Percentiles rank a stretch among this genome's conserved stretches.
Evolutionary conservation across 371 early-diverging fungal genomes (phyloP).

Genomic region (Mucor plumbeus): DNA sequence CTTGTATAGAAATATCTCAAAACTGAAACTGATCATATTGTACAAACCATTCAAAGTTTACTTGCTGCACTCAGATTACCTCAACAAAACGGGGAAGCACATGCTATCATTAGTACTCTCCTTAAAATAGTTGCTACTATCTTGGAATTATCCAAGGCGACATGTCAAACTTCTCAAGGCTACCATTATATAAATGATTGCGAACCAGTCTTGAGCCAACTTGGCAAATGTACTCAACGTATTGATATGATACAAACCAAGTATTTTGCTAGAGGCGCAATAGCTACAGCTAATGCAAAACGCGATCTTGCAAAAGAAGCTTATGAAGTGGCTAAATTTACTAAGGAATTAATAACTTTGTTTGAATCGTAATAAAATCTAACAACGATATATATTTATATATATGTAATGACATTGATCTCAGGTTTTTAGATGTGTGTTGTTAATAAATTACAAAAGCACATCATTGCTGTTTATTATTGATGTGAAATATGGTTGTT

Average conservation of each 20-base stretch:
- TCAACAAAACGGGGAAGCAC: constrained; percentile 68
- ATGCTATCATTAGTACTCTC: constrained; percentile 69
- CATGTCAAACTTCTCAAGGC: constrained; percentile 45
- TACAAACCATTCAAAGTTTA: constrained; percentile 85
- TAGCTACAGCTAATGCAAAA: constrained; percentile 70
- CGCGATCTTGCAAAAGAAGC: constrained; percentile 85
- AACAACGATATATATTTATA: not conserved
- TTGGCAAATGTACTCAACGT: constrained; percentile 19
- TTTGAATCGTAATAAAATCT: constrained; percentile 27
- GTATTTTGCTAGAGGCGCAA: constrained; percentile 14
- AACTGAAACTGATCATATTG: constrained; percentile 83
- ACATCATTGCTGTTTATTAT: too few species aligned
- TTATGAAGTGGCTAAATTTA: constrained; percentile 91
- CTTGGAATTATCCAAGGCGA: constrained; percentile 46
- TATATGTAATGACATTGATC: not conserved
- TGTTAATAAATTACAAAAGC: too few species aligned
- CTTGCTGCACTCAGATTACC: constrained; percentile 73
- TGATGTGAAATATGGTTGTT: too few species aligned
- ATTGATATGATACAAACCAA: constrained; percentile 15
- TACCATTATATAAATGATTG: constrained; percentile 47
- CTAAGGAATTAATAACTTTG: constrained; percentile 72
- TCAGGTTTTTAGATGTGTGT: too few species aligned
- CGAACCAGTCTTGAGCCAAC: constrained; percentile 66
- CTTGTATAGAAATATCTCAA: constrained; percentile 77
- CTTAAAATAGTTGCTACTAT: constrained; percentile 57